Percentiles rank a stretch among this genome's conserved stretches.
Conservation (phyloP, 805 yeast genomes). For the Saccharomycopsis fibuligera region DNA sequence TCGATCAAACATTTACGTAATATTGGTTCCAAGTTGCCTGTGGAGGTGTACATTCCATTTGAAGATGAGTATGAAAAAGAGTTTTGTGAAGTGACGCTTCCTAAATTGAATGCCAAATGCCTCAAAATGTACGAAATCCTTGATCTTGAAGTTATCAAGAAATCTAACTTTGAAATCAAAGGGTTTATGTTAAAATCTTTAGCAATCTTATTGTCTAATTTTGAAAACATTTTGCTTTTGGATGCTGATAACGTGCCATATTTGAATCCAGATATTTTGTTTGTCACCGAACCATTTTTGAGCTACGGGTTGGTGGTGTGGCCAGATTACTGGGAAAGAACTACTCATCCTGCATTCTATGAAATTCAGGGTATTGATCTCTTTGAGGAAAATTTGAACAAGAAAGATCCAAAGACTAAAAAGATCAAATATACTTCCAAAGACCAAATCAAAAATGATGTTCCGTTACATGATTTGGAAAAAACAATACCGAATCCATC, state of each 20-base stretch:
- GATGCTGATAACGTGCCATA: conserved; percentile 69
- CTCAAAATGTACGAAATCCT: conserved; percentile 53
- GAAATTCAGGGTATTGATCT: conserved; percentile 44
- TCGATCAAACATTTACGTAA: conserved; percentile 44
- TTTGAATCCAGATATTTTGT: conserved; percentile 44
- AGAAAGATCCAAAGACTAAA: conserved; percentile 31
- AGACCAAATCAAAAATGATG: conserved; percentile 25
- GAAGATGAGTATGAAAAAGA: conserved; percentile 63
- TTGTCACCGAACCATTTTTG: conserved; percentile 35
- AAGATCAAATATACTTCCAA: not conserved
- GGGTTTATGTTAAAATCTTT: conserved; percentile 64
- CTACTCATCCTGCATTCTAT: conserved; percentile 54
- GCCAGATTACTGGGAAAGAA: conserved; percentile 71
- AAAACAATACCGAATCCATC: conserved; percentile 58
- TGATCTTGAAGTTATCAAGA: conserved; percentile 45
- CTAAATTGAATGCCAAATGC: conserved; percentile 58
- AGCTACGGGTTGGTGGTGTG: conserved; percentile 44
- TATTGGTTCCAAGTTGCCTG: conserved; percentile 51
- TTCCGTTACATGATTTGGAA: conserved; percentile 51
- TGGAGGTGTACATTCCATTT: conserved; percentile 66
- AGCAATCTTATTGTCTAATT: conserved; percentile 64
- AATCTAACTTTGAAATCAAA: conserved; percentile 40
- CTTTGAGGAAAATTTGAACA: conserved; percentile 28
- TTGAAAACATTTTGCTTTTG: conserved; percentile 61
- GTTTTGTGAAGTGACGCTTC: conserved; percentile 55